Conservation (phyloP, 345 rosid genomes). For the Eucalyptus urophylla region DNA sequence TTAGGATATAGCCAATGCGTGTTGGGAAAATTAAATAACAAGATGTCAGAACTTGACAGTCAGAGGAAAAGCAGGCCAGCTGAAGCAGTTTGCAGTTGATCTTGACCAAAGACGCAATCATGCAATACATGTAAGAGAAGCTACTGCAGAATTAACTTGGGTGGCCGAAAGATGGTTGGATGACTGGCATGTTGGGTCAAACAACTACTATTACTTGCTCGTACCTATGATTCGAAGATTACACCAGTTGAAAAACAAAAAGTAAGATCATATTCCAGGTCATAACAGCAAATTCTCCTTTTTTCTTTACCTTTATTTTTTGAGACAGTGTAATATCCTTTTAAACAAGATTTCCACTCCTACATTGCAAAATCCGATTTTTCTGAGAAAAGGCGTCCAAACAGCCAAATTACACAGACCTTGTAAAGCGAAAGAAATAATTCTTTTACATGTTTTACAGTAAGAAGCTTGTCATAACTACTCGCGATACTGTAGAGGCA, state of each 20-base stretch:
- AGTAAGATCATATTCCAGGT: neutral
- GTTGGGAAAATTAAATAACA: neutral
- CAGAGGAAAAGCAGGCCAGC: neutral
- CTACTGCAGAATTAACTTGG: neutral
- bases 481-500: neutral
- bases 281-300: neutral
- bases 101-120: neutral
- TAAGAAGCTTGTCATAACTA: neutral
- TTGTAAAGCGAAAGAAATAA: neutral
- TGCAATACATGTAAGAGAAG: neutral
- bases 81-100: neutral
- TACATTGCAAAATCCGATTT: neutral
- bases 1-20: neutral
- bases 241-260: neutral
- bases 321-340: neutral
- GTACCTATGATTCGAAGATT: neutral
- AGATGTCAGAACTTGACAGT: neutral
- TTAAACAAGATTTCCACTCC: neutral
- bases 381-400: neutral
- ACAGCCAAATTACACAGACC: neutral
- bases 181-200: neutral
- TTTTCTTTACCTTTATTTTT: neutral
- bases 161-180: neutral
- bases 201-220: neutral
- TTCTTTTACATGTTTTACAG: neutral